Percentiles rank a stretch among this genome's conserved stretches.
These are phyloP conservation scores for Suillus weaverae DNA, from an alignment of 768 basidiomycete species.

Conservation along the genomic window DNA sequence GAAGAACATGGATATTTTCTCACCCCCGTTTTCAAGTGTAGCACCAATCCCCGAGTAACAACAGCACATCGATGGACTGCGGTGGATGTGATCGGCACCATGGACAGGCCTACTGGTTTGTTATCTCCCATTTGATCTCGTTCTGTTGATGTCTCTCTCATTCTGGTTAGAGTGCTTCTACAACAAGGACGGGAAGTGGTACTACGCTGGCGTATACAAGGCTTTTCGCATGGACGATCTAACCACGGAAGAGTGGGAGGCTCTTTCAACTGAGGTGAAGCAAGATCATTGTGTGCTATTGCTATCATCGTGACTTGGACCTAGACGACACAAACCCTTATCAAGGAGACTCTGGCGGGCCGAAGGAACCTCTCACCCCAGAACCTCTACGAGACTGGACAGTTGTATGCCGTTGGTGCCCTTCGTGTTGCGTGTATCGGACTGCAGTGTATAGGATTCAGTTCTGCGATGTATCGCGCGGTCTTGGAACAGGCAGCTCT, in stretches of 20 bases:
- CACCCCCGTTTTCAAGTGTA: slow-evolving; percentile 73
- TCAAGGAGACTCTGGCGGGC: slow-evolving; percentile 69
- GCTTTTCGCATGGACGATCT: slow-evolving; percentile 66
- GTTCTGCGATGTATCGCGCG: slow-evolving; percentile 59
- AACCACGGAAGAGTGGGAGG: slow-evolving; percentile 66
- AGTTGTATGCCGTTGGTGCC: slow-evolving; percentile 72
- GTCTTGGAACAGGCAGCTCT: slow-evolving; percentile 61
- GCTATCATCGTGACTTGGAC: slow-evolving; percentile 7
- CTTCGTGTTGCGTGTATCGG: slow-evolving; percentile 73
- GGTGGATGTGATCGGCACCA: slow-evolving; percentile 60
- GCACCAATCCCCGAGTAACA: slow-evolving; percentile 71
- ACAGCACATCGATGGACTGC: slow-evolving; percentile 75
- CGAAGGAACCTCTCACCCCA: slow-evolving; percentile 79
- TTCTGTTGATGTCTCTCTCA: neutral
- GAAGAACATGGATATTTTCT: slow-evolving; percentile 84
- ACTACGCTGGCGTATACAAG: slow-evolving; percentile 79
- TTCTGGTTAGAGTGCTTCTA: slow-evolving; percentile 68
- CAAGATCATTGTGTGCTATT: slow-evolving; percentile 8
- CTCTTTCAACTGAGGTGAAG: slow-evolving; percentile 61
- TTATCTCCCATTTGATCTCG: neutral
- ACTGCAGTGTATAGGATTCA: slow-evolving; percentile 78
- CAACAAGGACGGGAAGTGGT: slow-evolving; percentile 79
- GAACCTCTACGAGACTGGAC: slow-evolving; percentile 70
- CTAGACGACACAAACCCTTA: slow-evolving; percentile 63
- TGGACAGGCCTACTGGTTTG: slow-evolving; percentile 65